These are phyloP conservation scores for Penicillium canariense DNA, from an alignment of 495 filamentous ascomycete species.

Conservation along the genomic window DNA sequence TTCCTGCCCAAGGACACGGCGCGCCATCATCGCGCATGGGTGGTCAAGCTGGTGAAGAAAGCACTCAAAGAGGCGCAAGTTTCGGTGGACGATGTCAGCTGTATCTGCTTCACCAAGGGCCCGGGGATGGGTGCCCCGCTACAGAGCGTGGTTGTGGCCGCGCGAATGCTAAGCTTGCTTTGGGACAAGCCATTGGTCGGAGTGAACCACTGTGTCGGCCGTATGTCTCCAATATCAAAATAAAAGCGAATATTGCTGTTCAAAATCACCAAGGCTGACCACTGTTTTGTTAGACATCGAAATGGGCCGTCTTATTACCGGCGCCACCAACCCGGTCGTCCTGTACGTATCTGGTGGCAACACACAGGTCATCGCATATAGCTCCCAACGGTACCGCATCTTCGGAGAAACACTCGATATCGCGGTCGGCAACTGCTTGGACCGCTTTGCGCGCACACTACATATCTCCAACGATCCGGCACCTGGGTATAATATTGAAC, in stretches of 20 bases:
- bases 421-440: constrained; percentile 94
- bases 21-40: constrained; percentile 81
- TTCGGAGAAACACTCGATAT: constrained; percentile 98
- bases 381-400: constrained; percentile 88
- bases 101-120: constrained; percentile 93
- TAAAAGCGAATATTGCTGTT: not conserved
- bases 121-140: constrained; percentile 96
- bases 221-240: constrained; percentile 41
- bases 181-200: constrained; percentile 87
- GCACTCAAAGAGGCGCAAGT: constrained; percentile 70
- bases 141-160: constrained; percentile 82
- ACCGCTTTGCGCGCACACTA: constrained; percentile 89
- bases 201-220: constrained; percentile 96
- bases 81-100: constrained; percentile 65
- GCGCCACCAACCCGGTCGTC: constrained; percentile 87
- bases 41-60: constrained; percentile 73
- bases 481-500: constrained; percentile 97
- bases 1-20: constrained; percentile 97
- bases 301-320: constrained; percentile 94
- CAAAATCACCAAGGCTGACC: not conserved
- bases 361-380: constrained; percentile 97
- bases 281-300: constrained; percentile 64
- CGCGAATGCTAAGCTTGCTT: constrained; percentile 75
- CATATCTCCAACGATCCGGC: constrained; percentile 92
- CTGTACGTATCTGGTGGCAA: constrained; percentile 96